Percentiles rank a stretch among this genome's conserved stretches.
phyloP scores from a whole-genome alignment of 306 rosid genomes.

The Pterocarpus macrocarpus region DNA sequence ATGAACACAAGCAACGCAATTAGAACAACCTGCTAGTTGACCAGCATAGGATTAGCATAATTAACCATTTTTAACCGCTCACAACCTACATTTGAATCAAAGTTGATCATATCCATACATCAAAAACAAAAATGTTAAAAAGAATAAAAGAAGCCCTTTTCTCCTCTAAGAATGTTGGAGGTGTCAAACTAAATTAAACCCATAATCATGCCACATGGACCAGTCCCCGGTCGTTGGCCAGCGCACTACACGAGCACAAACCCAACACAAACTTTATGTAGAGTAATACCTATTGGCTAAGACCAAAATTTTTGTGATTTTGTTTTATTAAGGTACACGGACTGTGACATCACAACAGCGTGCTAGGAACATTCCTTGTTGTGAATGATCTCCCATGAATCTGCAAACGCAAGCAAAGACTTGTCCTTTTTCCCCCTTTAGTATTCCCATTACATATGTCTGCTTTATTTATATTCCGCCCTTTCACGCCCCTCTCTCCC shows the following conservation, averaged over 20 bases:
- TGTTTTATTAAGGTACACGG: constrained; percentile 54
- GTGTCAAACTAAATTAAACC: constrained; percentile 20
- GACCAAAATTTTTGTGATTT: constrained; percentile 14
- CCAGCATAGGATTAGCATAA: constrained; percentile 20
- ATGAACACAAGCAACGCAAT: constrained; percentile 4
- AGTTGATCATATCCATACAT: constrained; percentile 13
- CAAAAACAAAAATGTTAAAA: neutral
- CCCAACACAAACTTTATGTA: constrained; percentile 5
- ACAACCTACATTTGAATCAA: constrained; percentile 6
- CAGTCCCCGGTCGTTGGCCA: constrained; percentile 51
- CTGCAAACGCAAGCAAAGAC: constrained; percentile 86
- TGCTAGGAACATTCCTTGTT: constrained; percentile 64
- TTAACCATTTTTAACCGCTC: constrained; percentile 15
- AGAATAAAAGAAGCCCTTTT: neutral
- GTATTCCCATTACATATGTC: constrained; percentile 51
- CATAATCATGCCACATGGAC: constrained; percentile 47
- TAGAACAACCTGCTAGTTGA: constrained; percentile 35
- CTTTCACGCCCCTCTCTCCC: constrained; percentile 29
- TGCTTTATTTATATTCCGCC: constrained; percentile 43
- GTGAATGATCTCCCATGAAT: constrained; percentile 54
- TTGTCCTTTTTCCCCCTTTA: constrained; percentile 55
- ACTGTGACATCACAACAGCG: constrained; percentile 67
- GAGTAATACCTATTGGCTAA: constrained; percentile 25
- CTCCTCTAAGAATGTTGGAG: constrained; percentile 32
- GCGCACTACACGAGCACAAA: constrained; percentile 46